Percentiles rank a stretch among this genome's conserved stretches.
These are phyloP conservation scores for Plasmopara muralis DNA, from an alignment of 352 stramenopile species.

Conservation along the genomic window DNA sequence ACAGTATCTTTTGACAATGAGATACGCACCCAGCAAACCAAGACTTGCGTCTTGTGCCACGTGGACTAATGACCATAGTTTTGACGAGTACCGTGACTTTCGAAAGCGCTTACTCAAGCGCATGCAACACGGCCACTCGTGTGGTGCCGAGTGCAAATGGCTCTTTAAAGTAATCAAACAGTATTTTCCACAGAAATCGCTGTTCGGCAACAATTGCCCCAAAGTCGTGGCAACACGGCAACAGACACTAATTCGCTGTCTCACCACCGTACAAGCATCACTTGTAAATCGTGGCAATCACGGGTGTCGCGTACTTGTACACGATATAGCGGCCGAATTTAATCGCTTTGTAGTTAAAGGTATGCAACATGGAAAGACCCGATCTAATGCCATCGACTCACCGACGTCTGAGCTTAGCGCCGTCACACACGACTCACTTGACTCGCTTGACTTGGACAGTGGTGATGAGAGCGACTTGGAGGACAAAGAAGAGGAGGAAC, in stretches of 20 bases:
- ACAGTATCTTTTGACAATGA: conserved; percentile 32
- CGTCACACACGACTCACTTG: conserved; percentile 21
- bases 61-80: conserved; percentile 32
- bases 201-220: conserved; percentile 33
- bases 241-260: conserved; percentile 32
- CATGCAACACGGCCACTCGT: conserved; percentile 49
- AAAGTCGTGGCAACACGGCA: conserved; percentile 26
- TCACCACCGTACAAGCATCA: conserved; percentile 31
- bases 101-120: conserved; percentile 39
- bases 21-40: conserved; percentile 15
- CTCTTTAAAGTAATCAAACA: conserved; percentile 56
- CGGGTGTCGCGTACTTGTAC: conserved; percentile 25
- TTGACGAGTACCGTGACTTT: conserved; percentile 43
- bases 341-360: conserved; percentile 31
- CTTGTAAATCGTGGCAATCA: conserved; percentile 37
- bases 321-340: conserved; percentile 28
- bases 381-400: conserved; percentile 12
- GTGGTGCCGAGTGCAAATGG: conserved; percentile 55
- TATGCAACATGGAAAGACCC: conserved; percentile 27
- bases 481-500: no score
- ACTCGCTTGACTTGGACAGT: neutral
- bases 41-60: conserved; percentile 21
- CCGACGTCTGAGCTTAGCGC: conserved; percentile 26
- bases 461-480: no score
- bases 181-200: conserved; percentile 49